Percentiles rank a stretch among this genome's conserved stretches.
phyloP scores from a whole-genome alignment of 768 basidiomycete genomes.

The Bullera alba region DNA sequence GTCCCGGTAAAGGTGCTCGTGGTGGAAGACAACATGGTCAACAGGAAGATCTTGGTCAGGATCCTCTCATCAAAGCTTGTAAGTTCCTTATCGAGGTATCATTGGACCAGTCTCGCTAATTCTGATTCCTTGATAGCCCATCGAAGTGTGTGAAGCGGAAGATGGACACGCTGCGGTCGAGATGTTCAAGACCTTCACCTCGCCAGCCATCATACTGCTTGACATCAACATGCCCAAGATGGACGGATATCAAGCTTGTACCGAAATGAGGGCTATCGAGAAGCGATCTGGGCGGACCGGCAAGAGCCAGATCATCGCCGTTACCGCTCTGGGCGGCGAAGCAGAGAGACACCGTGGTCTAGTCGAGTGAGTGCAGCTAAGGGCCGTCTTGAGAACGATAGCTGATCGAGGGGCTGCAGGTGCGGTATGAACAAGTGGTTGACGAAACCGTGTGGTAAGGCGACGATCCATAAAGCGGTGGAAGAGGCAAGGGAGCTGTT shows the following conservation, averaged over 20 bases:
- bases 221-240: slow-evolving; percentile 43
- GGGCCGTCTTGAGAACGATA: background rate
- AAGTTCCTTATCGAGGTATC: slow-evolving; percentile 3
- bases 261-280: slow-evolving; percentile 35
- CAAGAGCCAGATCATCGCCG: slow-evolving; percentile 33
- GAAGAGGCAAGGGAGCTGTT: slow-evolving; percentile 15
- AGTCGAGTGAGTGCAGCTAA: slow-evolving; percentile 40
- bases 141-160: slow-evolving; percentile 31
- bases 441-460: slow-evolving; percentile 30
- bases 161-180: slow-evolving; percentile 36
- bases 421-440: slow-evolving; percentile 31
- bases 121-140: slow-evolving; percentile 6
- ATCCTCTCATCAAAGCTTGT: slow-evolving; percentile 23
- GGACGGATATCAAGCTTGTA: slow-evolving; percentile 36
- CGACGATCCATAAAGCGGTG: slow-evolving; percentile 18
- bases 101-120: background rate
- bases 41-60: slow-evolving; percentile 27
- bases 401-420: slow-evolving; percentile 2
- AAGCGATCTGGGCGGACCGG: slow-evolving; percentile 2
- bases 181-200: slow-evolving; percentile 16
- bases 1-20: slow-evolving; percentile 28
- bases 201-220: slow-evolving; percentile 2
- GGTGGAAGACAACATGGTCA: slow-evolving; percentile 40
- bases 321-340: slow-evolving; percentile 38
- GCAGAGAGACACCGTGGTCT: slow-evolving; percentile 29